Evolutionary conservation across 768 basidiomycete genomes (phyloP), one percentile per base, ranked within the genome.

Genomic region (Thelephora aurantiotincta): DNA sequence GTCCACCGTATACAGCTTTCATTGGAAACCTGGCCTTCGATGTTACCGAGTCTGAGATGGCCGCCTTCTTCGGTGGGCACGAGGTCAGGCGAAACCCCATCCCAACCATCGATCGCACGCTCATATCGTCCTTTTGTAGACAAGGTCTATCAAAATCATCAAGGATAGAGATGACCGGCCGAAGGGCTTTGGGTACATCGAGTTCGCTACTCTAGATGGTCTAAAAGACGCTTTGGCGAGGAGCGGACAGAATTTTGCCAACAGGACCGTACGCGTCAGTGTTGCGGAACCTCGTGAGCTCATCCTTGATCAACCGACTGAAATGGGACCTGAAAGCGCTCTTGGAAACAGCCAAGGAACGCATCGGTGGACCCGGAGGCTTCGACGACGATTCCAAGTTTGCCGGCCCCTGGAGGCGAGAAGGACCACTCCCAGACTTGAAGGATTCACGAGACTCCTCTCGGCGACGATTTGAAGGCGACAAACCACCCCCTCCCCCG

Each of bases 181-280:
- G 16, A 97, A 97, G 64, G 96, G 96, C 0, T 98, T 97, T 65
- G 96, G 94, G 33, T 98, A 99, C 62, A 79, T 97, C 50, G 96
- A 99, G 61, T 98, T 98, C 58, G 74, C 72, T n/a, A 83, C 82
- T 46, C 58, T 91, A 49, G 89, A 93, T 16, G 82, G 78, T 43
- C 67, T 98, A 45, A 93, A 93, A 65, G 80, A 80, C 50, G 96
- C 84, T 4, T 65, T 99, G 34, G 65, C 70, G 18, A 82, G 78
- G 65, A 74, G 70, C 20, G 86, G 84, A 47, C 62, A 91, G 80
- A 70, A 61, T 54, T 70, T 98, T 43, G 77, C 80, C 18, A 87
- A 89, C 19, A 75, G 96, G 50, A 77, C 72, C 16, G 70, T 99
- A 52, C 77, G 96, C 50, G 81, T 97, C 50, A 91, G 83, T 62